These are phyloP conservation scores for Agastache rugosa DNA, from an alignment of 257 asterid species.

Conservation along the genomic window DNA sequence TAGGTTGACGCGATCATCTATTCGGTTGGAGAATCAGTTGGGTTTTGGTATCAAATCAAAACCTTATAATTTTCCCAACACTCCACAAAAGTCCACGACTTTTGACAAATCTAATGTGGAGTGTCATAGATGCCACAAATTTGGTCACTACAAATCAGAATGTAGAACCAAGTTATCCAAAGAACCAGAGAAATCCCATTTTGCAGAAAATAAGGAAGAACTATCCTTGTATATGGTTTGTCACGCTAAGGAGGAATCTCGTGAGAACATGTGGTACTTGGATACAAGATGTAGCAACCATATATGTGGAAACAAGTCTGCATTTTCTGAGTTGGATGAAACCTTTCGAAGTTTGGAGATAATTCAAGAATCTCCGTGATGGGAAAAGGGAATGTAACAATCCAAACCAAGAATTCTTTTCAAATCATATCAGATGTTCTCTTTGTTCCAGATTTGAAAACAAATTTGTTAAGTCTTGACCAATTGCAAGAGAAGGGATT, in stretches of 20 bases:
- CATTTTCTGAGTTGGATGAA: not conserved
- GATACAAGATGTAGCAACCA: not conserved
- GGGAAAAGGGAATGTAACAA: not conserved
- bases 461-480: not conserved
- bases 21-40: no score
- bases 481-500: conserved; percentile 10
- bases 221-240: no score
- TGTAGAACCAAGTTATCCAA: not conserved
- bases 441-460: not conserved
- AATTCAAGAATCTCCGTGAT: not conserved
- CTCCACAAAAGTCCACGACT: not conserved
- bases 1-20: no score
- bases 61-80: no score
- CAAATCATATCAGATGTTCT: not conserved
- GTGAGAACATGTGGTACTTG: not conserved
- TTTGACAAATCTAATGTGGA: not conserved
- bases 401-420: not conserved
- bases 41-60: no score
- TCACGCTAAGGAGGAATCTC: no score
- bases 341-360: conserved; percentile 8
- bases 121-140: not conserved
- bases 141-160: not conserved
- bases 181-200: not conserved
- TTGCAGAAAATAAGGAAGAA: not conserved
- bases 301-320: not conserved